Conservation (phyloP, 352 stramenopile genomes). For the Globisporangium solare region DNA sequence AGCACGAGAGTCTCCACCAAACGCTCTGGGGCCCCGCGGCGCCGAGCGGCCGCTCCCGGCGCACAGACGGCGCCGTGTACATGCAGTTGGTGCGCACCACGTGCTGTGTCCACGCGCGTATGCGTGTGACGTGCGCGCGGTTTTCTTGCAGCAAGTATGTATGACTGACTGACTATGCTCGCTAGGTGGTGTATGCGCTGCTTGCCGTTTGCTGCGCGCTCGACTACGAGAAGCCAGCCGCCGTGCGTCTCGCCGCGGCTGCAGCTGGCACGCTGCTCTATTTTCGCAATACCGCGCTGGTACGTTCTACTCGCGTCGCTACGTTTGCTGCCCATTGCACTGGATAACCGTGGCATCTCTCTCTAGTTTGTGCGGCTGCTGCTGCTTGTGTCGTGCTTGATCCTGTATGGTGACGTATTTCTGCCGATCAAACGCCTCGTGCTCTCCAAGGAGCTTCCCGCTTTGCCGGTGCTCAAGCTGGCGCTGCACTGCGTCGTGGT, state of each 20-base stretch:
- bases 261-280: constrained; percentile 36
- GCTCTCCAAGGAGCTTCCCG: constrained; percentile 3
- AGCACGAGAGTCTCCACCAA: constrained; percentile 55
- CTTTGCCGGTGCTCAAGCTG: constrained; percentile 19
- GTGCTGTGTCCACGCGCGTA: background rate
- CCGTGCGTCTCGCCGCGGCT: constrained; percentile 33
- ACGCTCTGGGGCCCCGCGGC: constrained; percentile 51
- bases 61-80: constrained; percentile 37
- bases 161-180: background rate
- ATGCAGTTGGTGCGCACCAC: constrained; percentile 32
- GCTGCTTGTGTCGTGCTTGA: constrained; percentile 46
- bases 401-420: constrained; percentile 57
- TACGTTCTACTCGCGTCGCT: constrained; percentile 12
- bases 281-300: constrained; percentile 58
- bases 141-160: background rate
- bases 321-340: too few relatives aligned
- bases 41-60: constrained; percentile 34
- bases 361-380: constrained; percentile 53
- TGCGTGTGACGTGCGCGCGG: background rate
- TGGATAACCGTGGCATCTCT: constrained; percentile 1
- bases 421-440: constrained; percentile 28
- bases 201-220: constrained; percentile 27
- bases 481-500: constrained; percentile 34
- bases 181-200: constrained; percentile 24
- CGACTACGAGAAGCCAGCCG: constrained; percentile 52